Conservation (phyloP, 1,139 yeast species). For the Blastobotrys capitulatus region DNA sequence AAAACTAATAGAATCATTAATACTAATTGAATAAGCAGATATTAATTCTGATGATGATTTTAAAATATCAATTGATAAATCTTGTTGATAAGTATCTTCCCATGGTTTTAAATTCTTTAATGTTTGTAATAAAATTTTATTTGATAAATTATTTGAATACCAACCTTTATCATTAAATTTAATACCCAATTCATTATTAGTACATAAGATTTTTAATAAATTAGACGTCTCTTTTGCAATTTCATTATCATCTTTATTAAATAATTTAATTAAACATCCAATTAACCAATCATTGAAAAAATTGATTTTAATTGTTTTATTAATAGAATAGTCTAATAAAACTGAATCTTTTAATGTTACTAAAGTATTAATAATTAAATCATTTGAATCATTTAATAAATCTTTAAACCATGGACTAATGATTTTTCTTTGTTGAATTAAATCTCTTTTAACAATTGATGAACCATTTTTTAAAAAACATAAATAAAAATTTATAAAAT, state of each 20-base stretch:
- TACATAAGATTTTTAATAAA: conserved; percentile 47
- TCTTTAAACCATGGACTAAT: conserved; percentile 64
- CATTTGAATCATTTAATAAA: conserved; percentile 50
- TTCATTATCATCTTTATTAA: conserved; percentile 35
- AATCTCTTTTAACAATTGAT: conserved; percentile 54
- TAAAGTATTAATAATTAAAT: conserved; percentile 40
- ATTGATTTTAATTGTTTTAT: conserved; percentile 65
- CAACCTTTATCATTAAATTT: conserved; percentile 55
- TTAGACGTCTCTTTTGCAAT: conserved; percentile 38
- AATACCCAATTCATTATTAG: conserved; percentile 56
- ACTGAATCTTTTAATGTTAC: conserved; percentile 47
- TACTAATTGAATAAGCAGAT: conserved; percentile 60
- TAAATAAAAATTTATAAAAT: conserved; percentile 60
- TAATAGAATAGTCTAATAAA: conserved; percentile 54
- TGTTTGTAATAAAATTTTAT: conserved; percentile 60
- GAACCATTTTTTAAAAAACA: conserved; percentile 45
- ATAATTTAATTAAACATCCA: conserved; percentile 51
- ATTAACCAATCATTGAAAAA: conserved; percentile 76
- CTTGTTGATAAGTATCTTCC: conserved; percentile 63
- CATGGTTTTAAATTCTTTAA: conserved; percentile 70
- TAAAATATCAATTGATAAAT: conserved; percentile 50
- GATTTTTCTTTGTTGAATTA: conserved; percentile 51
- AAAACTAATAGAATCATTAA: conserved; percentile 43
- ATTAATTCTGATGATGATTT: conserved; percentile 60
- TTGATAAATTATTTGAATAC: conserved; percentile 39